phyloP scores from a whole-genome alignment of 1,284 basidiomycete species.

The Macrocystidia cucumis region DNA sequence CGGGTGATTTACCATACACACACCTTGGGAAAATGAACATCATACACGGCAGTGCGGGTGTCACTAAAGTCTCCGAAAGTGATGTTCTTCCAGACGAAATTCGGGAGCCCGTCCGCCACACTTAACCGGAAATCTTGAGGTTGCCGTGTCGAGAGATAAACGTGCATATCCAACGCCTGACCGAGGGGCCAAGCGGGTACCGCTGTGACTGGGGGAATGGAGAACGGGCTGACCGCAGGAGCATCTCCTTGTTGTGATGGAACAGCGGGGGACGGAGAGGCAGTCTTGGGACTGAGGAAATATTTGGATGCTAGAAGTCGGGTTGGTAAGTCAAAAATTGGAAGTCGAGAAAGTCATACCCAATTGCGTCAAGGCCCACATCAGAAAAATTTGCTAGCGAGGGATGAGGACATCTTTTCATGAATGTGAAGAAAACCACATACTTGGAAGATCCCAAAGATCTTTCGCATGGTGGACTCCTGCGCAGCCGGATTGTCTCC shows the following conservation, averaged over 20 bases:
- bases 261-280: constrained; percentile 19
- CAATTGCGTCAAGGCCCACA: constrained; percentile 55
- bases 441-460: constrained; percentile 43
- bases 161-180: constrained; percentile 60
- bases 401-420: constrained; percentile 1
- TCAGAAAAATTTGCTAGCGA: constrained; percentile 54
- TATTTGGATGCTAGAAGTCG: constrained; percentile 33
- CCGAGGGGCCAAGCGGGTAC: constrained; percentile 52
- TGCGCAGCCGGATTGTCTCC: constrained; percentile 13
- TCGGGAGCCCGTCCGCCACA: constrained; percentile 40
- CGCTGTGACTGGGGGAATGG: constrained; percentile 45
- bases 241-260: constrained; percentile 18
- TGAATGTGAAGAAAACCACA: constrained; percentile 10
- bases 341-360: constrained; percentile 29
- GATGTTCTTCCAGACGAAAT: constrained; percentile 76
- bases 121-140: constrained; percentile 30
- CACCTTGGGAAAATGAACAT: constrained; percentile 71
- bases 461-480: constrained; percentile 23
- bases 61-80: constrained; percentile 81
- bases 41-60: constrained; percentile 51
- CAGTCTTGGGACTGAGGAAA: constrained; percentile 21
- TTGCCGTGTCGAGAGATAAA: constrained; percentile 65
- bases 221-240: constrained; percentile 30
- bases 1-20: no score
- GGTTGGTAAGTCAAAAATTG: constrained; percentile 7